Percentiles rank a stretch among this genome's conserved stretches.
These are phyloP conservation scores for Kodamaea alishanica DNA, from an alignment of 1,139 yeast species.

Conservation along the genomic window DNA sequence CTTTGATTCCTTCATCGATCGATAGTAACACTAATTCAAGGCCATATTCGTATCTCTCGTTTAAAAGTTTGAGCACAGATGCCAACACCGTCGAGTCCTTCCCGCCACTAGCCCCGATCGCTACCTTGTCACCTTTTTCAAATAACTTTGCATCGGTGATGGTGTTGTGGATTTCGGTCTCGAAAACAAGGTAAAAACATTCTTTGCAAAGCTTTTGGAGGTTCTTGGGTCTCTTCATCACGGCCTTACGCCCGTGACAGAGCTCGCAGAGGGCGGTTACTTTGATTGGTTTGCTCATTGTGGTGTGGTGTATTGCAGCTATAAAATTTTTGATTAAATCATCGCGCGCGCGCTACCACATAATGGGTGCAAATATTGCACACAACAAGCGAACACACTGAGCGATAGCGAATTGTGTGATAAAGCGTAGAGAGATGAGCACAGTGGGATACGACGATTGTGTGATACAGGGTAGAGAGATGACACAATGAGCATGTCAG, in stretches of 20 bases:
- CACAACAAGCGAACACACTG: too few relatives aligned
- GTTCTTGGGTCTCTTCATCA: slow-evolving; percentile 88
- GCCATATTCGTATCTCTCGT: slow-evolving; percentile 86
- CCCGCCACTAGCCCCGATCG: slow-evolving; percentile 98
- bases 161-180: slow-evolving; percentile 92
- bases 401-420: too few relatives aligned
- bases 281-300: slow-evolving; percentile 31
- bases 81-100: slow-evolving; percentile 97
- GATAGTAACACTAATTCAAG: slow-evolving; percentile 76
- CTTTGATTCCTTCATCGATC: slow-evolving; percentile 95
- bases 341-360: too few relatives aligned
- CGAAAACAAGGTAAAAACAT: slow-evolving; percentile 88
- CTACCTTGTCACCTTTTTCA: slow-evolving; percentile 77
- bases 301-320: too few relatives aligned
- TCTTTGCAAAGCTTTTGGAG: slow-evolving; percentile 86
- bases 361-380: too few relatives aligned
- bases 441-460: too few relatives aligned
- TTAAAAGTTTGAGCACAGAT: slow-evolving; percentile 76
- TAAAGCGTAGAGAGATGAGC: too few relatives aligned
- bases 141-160: slow-evolving; percentile 69
- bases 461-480: too few relatives aligned
- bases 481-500: too few relatives aligned
- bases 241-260: slow-evolving; percentile 83
- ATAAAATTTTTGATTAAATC: too few relatives aligned
- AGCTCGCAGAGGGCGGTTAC: slow-evolving; percentile 65